phyloP scores from a whole-genome alignment of 192 early-diverging fungal genomes.

The Gamsiella multidivaricata region DNA sequence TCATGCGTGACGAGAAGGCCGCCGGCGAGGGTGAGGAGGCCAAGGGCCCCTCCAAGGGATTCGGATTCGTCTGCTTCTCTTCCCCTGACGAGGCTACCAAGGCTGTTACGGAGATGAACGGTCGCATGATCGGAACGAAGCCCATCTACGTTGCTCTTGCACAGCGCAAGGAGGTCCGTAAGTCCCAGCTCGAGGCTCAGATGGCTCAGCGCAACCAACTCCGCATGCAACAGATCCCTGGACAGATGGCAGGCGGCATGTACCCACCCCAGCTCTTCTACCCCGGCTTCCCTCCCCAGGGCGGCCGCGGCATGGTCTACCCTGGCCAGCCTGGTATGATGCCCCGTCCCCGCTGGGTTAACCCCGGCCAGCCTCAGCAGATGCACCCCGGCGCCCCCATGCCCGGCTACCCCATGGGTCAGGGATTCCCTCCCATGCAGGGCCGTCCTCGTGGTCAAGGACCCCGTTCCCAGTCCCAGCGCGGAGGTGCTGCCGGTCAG shows the following conservation, averaged over 20 bases:
- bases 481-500: conserved; percentile 58
- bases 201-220: conserved; percentile 89
- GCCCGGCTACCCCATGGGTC: conserved; percentile 50
- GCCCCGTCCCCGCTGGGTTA: conserved; percentile 53
- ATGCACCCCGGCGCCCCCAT: conserved; percentile 46
- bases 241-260: conserved; percentile 54
- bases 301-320: conserved; percentile 47
- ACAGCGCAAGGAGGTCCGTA: conserved; percentile 96
- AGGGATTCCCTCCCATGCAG: conserved; percentile 68
- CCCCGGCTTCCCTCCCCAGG: conserved; percentile 55
- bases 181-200: conserved; percentile 94
- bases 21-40: conserved; percentile 19
- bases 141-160: conserved; percentile 98
- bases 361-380: conserved; percentile 35
- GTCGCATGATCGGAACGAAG: conserved; percentile 90
- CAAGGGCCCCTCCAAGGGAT: conserved; percentile 84
- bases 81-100: conserved; percentile 97
- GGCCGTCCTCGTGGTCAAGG: conserved; percentile 61
- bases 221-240: conserved; percentile 76
- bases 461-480: conserved; percentile 60
- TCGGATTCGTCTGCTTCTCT: conserved; percentile 99
- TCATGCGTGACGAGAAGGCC: conserved; percentile 90
- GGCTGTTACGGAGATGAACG: conserved; percentile 98
- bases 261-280: conserved; percentile 56
- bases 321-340: conserved; percentile 52